phyloP scores from a whole-genome alignment of 805 yeast species.

The Lipomyces yamanashiensis region DNA sequence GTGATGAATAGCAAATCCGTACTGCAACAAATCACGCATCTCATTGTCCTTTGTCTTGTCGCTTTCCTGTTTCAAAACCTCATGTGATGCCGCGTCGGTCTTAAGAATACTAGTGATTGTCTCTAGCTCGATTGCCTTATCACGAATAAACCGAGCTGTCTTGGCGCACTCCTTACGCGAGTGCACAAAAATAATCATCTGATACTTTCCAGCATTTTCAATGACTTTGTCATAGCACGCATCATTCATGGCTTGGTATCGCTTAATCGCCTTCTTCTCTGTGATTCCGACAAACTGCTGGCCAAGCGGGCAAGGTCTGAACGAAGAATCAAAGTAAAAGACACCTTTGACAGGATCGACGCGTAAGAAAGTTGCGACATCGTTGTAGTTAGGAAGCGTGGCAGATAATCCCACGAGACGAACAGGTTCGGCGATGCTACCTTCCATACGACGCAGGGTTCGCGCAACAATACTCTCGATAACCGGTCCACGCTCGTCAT shows the following conservation, averaged over 20 bases:
- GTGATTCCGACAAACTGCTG: constrained; percentile 53
- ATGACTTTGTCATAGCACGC: constrained; percentile 55
- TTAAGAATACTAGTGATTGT: constrained; percentile 53
- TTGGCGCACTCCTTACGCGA: constrained; percentile 55
- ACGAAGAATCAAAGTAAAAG: constrained; percentile 64
- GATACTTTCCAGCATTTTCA: constrained; percentile 43
- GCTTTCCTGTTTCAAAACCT: constrained; percentile 28
- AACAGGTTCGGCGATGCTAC: constrained; percentile 72
- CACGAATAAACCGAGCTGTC: constrained; percentile 50
- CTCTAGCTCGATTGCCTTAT: constrained; percentile 52
- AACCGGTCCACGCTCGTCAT: constrained; percentile 55
- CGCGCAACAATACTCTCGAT: constrained; percentile 56
- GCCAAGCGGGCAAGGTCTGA: constrained; percentile 52
- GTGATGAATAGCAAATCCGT: constrained; percentile 61
- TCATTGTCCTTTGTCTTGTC: constrained; percentile 27
- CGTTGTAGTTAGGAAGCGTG: constrained; percentile 57
- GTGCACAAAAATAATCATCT: constrained; percentile 50
- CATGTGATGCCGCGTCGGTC: constrained; percentile 53
- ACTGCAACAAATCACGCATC: constrained; percentile 30
- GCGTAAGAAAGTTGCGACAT: constrained; percentile 53
- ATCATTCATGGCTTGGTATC: constrained; percentile 72
- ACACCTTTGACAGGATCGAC: constrained; percentile 83
- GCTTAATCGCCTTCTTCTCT: constrained; percentile 57
- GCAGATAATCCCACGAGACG: constrained; percentile 58
- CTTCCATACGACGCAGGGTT: constrained; percentile 59